Evolutionary conservation across 1,284 basidiomycete genomes (phyloP).

Genomic region (Ganoderma leucocontextum): DNA sequence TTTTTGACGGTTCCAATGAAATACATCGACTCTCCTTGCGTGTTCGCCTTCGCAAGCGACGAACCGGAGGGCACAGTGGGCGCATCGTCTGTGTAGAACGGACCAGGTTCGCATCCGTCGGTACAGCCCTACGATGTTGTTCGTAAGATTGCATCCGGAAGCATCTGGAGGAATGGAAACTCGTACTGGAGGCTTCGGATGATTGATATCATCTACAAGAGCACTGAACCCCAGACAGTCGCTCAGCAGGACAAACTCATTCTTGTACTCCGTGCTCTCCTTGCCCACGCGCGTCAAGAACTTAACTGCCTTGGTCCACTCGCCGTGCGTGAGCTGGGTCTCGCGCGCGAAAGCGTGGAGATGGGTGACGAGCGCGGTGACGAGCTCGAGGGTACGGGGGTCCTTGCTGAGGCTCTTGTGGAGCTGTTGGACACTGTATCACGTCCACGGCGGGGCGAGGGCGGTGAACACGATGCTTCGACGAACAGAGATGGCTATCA

Average conservation of each 20-base stretch:
- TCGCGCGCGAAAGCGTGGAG: conserved; percentile 51
- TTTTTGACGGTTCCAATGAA: conserved; percentile 48
- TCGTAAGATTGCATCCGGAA: neutral
- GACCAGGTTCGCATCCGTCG: conserved; percentile 49
- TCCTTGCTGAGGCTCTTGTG: conserved; percentile 45
- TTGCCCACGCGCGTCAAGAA: conserved; percentile 48
- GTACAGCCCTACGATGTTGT: conserved; percentile 42
- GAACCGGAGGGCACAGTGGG: conserved; percentile 47
- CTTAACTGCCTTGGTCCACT: conserved; percentile 47
- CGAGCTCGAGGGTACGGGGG: conserved; percentile 46
- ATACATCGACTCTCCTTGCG: conserved; percentile 47
- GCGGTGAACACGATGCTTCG: conserved; percentile 1
- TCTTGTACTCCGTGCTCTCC: conserved; percentile 49
- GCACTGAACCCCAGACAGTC: conserved; percentile 50
- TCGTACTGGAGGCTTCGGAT: conserved; percentile 47
- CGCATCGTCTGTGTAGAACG: conserved; percentile 49
- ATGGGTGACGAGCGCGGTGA: conserved; percentile 47
- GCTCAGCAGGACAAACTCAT: conserved; percentile 53
- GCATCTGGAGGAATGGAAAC: neutral
- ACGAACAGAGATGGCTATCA: neutral
- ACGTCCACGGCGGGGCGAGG: neutral
- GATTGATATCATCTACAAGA: conserved; percentile 49
- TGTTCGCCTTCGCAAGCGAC: conserved; percentile 43
- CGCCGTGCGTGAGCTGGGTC: conserved; percentile 47
- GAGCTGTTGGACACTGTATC: conserved; percentile 41